Evolutionary conservation across 2,329 filamentous ascomycete species (phyloP), one percentile per base, ranked within the genome.

Genomic region (Pestalotiopsis sp.): DNA sequence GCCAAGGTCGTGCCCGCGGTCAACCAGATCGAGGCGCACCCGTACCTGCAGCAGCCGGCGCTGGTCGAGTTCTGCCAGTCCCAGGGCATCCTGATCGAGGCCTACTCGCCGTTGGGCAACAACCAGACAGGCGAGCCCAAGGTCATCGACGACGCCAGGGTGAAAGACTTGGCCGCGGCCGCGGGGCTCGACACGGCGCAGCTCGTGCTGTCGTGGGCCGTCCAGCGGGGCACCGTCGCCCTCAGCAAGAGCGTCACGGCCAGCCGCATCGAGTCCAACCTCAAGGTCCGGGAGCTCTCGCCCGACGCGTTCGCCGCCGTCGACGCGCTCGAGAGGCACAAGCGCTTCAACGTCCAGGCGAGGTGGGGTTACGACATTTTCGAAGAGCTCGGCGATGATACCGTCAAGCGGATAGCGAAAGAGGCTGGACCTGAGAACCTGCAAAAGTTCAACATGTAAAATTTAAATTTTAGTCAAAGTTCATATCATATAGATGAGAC

Each of bases 91-190:
- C 67, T 72, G 0, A 69, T 71, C 9, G 65, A 69, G 23, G 69
- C 71, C 45, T 71, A 72, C 59, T 91, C 88, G 17, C 89, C 88
- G 4, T 90, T 91, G 64, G 90, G 90, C 2, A 89, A 89, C 25
- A 84, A 88, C 78, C 76, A 77, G 67, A 76, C 74, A 3, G 77
- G 75, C 14, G 74, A 83, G 70, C 81, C 85, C 9, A 81, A 84
- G 31, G 81, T 84, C 2, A 79, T 88, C 68, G 84, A 85, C 72
- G 85, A 85, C 68, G 79, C 82, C 5, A 79, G 81, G 41, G 81
- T 88, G 25, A 81, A 83, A 70, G 77, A 82, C 66, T 75, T 83
- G 3, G 80, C 78, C 36, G 45, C 76, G 12, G 75, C 78, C 61
- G 80, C 81, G 9, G 85, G 83, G 4, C 80, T 52, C 45, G 82